Evolutionary conservation across 2,329 filamentous ascomycete genomes (phyloP).

Genomic region (Diplodia seriata): DNA sequence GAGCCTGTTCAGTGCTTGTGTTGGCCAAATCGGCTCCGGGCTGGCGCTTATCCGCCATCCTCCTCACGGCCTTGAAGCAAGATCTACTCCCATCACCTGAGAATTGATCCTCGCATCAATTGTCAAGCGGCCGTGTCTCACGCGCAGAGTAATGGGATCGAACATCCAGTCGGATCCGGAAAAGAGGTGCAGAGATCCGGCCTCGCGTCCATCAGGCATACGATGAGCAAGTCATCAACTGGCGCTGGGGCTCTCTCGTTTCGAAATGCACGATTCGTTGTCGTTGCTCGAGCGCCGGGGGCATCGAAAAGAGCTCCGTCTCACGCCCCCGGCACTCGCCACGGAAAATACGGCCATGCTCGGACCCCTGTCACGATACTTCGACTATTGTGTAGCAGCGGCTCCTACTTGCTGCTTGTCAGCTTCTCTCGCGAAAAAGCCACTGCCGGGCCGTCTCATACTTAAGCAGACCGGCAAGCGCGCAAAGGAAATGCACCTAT

Average conservation of each 20-base stretch:
- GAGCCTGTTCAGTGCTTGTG: background rate
- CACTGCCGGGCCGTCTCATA: slow-evolving; percentile 9
- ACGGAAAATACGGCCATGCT: slow-evolving; percentile 2
- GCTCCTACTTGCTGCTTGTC: slow-evolving; percentile 16
- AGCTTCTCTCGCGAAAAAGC: slow-evolving; percentile 3
- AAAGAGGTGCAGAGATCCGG: slow-evolving; percentile 13
- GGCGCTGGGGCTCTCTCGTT: slow-evolving; percentile 6
- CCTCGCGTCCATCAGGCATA: background rate
- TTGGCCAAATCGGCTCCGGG: background rate
- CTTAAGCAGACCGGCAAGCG: background rate
- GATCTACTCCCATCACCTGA: slow-evolving; percentile 20
- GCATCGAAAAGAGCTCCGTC: slow-evolving; percentile 9
- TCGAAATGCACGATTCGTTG: slow-evolving; percentile 7
- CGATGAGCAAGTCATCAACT: slow-evolving; percentile 11
- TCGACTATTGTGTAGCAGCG: slow-evolving; percentile 1
- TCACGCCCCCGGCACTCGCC: slow-evolving; percentile 19
- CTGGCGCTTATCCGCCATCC: background rate
- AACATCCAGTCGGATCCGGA: background rate
- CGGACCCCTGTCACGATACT: slow-evolving; percentile 12
- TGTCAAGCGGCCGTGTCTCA: slow-evolving; percentile 5
- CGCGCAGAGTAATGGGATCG: slow-evolving; percentile 9
- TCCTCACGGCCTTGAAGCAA: background rate
- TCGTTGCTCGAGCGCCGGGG: background rate
- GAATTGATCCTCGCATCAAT: background rate
- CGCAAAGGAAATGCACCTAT: slow-evolving; percentile 23